phyloP scores from a whole-genome alignment of 2,329 filamentous ascomycete genomes.

The Leptographium flavum region DNA sequence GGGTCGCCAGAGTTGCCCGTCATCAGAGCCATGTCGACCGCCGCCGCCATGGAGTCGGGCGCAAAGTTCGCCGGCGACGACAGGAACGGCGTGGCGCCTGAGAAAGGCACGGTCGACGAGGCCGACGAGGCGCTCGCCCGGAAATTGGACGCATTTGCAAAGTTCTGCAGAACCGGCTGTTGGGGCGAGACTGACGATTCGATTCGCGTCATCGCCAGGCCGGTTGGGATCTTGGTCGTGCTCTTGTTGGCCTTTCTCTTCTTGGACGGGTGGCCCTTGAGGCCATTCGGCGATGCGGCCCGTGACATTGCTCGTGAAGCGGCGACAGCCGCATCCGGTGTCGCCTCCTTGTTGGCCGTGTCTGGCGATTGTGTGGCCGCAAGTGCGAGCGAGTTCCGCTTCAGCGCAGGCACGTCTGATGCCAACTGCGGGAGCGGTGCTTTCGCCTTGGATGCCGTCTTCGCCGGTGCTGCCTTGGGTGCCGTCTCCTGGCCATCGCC shows the following conservation, averaged over 20 bases:
- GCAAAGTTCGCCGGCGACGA: slow-evolving; percentile 16
- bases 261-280: slow-evolving; percentile 55
- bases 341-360: slow-evolving; percentile 21
- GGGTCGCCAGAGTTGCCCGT: slow-evolving; percentile 9
- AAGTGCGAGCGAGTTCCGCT: slow-evolving; percentile 29
- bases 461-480: slow-evolving; percentile 1
- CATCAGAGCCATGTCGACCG: slow-evolving; percentile 12
- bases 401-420: slow-evolving; percentile 47
- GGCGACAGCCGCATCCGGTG: background rate
- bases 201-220: slow-evolving; percentile 68
- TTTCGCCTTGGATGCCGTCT: slow-evolving; percentile 13
- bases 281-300: slow-evolving; percentile 55
- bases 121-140: slow-evolving; percentile 18
- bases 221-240: slow-evolving; percentile 53
- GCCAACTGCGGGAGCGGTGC: slow-evolving; percentile 30
- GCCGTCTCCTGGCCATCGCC: slow-evolving; percentile 3
- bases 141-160: slow-evolving; percentile 15
- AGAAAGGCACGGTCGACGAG: slow-evolving; percentile 36
- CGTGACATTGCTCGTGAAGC: slow-evolving; percentile 50
- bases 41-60: slow-evolving; percentile 10
- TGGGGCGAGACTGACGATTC: slow-evolving; percentile 37
- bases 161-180: slow-evolving; percentile 21
- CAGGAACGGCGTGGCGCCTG: slow-evolving; percentile 28
- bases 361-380: background rate
- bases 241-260: slow-evolving; percentile 63